Conservation (phyloP, 1,139 yeast species). For the Meyerozyma smithsonii region DNA sequence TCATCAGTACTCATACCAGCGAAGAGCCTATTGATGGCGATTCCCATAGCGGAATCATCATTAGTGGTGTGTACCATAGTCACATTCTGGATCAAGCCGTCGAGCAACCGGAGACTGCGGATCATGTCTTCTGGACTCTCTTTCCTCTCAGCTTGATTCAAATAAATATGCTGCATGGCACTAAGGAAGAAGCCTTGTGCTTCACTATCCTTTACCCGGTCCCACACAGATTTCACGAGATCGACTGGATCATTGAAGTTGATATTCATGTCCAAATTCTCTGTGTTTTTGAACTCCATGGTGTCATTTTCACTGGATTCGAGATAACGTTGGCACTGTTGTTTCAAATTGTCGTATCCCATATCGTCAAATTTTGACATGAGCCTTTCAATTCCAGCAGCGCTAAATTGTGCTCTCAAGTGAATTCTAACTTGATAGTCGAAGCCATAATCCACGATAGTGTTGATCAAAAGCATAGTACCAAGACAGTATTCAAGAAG, state of each 20-base stretch:
- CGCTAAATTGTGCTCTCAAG: slow-evolving; percentile 68
- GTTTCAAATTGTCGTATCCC: slow-evolving; percentile 58
- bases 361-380: slow-evolving; percentile 58
- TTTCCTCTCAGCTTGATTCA: slow-evolving; percentile 60
- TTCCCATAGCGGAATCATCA: slow-evolving; percentile 72
- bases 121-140: slow-evolving; percentile 47
- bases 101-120: slow-evolving; percentile 72
- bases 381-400: slow-evolving; percentile 69
- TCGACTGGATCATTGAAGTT: slow-evolving; percentile 76
- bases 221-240: slow-evolving; percentile 64
- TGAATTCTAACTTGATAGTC: slow-evolving; percentile 69
- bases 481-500: slow-evolving; percentile 77
- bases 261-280: slow-evolving; percentile 55
- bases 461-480: slow-evolving; percentile 71
- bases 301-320: slow-evolving; percentile 69
- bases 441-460: slow-evolving; percentile 61
- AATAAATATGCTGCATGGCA: slow-evolving; percentile 78
- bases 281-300: slow-evolving; percentile 56
- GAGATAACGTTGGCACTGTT: slow-evolving; percentile 61
- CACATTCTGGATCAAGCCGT: slow-evolving; percentile 78
- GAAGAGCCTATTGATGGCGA: slow-evolving; percentile 75
- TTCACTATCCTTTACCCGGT: slow-evolving; percentile 63
- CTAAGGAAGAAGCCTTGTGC: slow-evolving; percentile 70
- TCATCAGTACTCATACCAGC: slow-evolving; percentile 88
- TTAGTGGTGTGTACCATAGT: slow-evolving; percentile 60